Base-by-base conservation (phyloP, 441 rosid genomes). In the Pelargonium cotyledonis region DNA sequence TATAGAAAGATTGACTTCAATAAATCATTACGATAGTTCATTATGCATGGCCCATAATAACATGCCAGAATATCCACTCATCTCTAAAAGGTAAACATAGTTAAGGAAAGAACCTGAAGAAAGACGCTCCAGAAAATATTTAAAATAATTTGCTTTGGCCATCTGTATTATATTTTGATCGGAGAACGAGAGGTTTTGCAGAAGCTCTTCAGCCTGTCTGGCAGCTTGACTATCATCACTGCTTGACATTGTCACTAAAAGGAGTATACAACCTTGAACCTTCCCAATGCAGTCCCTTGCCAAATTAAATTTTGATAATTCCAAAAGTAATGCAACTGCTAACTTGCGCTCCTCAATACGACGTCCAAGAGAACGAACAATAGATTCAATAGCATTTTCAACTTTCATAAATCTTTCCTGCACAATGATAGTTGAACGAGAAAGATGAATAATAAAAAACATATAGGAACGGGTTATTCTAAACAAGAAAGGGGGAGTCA, bases 61-160 rank as follows among this genome's bases (percentile, higher is more conserved):
- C 12, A 12, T 0, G 11, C 16, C n/a, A 14, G 18, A 51, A 51
- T 51, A 14, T 12, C 19, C 58, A 51, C 16, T 4, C 15, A 51
- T 12, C 57, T 14, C 41, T 66, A 53, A 58, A 74, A 72, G 65
- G 65, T 61, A 49, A 62, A 67, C 69, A 69, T 12, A 8, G 49
- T 40, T 55, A 29, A 65, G 65, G 68, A 53, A 66, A 53, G 65
- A 68, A 87, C 92, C 92, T 65, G 81, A 63, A 21, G 85, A 80
- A 21, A 87, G 82, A 67, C 80, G 82, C 55, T 65, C 75, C 67
- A 87, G 84, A 72, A 87, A 79, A 81, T 84, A 81, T 66, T 73
- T 81, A 74, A 87, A 87, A 72, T 84, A 80, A 74, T 85, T 87
- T 72, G 89, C 92, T 78, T 74, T 85, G 61, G 89, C 88, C 92